Evolutionary conservation across 2,329 filamentous ascomycete genomes (phyloP).

Genomic region (Diaporthe eres): DNA sequence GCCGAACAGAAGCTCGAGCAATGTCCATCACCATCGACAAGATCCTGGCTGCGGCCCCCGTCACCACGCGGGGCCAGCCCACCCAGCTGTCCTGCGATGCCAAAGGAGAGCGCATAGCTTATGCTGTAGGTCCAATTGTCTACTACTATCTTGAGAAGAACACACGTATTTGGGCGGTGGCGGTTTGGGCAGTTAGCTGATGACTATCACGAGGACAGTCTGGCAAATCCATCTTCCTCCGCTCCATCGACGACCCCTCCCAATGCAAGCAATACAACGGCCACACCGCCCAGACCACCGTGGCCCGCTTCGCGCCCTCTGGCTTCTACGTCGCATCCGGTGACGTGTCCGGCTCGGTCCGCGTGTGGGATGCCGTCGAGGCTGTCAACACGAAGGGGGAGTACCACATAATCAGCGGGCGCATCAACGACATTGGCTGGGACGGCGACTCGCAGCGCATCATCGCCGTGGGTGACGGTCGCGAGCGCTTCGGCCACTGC

Average conservation of each 20-base stretch:
- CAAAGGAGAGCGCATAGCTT: slow-evolving; percentile 92
- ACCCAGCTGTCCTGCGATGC: slow-evolving; percentile 90
- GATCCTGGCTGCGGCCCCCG: slow-evolving; percentile 89
- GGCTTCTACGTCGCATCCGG: slow-evolving; percentile 96
- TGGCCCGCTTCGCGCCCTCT: slow-evolving; percentile 93
- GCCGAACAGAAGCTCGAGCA: slow-evolving; percentile 4
- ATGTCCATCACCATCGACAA: slow-evolving; percentile 72
- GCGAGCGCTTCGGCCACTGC: slow-evolving; percentile 93
- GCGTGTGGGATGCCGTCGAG: slow-evolving; percentile 93
- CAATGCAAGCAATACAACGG: slow-evolving; percentile 90
- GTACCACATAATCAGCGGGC: slow-evolving; percentile 93
- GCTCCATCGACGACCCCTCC: slow-evolving; percentile 91
- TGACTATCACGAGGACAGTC: slow-evolving; percentile 67
- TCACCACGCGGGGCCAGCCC: slow-evolving; percentile 86
- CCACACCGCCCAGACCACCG: slow-evolving; percentile 89
- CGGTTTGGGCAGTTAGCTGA: background rate
- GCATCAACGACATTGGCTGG: slow-evolving; percentile 97
- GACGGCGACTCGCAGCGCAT: slow-evolving; percentile 97
- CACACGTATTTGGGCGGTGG: too few relatives aligned
- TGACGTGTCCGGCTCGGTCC: slow-evolving; percentile 85
- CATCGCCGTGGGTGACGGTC: slow-evolving; percentile 95
- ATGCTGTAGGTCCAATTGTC: slow-evolving; percentile 76
- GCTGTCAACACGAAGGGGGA: slow-evolving; percentile 91
- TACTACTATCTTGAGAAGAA: background rate
- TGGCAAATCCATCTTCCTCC: slow-evolving; percentile 96